phyloP scores from a whole-genome alignment of 345 rosid species.

The Gynandropsis gynandra region DNA sequence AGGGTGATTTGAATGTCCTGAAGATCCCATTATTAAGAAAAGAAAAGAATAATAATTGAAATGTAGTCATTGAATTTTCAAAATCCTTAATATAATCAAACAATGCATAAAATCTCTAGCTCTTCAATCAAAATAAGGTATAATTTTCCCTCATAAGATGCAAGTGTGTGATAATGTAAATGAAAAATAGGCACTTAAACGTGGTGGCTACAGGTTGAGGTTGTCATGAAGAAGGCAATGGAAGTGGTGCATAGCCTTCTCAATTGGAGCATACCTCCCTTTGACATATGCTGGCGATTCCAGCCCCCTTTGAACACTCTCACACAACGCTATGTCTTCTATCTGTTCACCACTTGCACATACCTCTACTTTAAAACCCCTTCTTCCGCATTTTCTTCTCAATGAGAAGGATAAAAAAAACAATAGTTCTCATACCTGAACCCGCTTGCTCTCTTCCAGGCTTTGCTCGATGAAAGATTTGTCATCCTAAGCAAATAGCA shows the following conservation, averaged over 20 bases:
- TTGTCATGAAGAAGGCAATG: slow-evolving; percentile 46
- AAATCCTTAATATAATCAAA: too few relatives aligned
- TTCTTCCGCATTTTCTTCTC: too few relatives aligned
- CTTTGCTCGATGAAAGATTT: slow-evolving; percentile 53
- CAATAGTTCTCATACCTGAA: slow-evolving; percentile 54
- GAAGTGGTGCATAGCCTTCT: slow-evolving; percentile 71
- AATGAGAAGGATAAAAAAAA: too few relatives aligned
- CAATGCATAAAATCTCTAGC: too few relatives aligned
- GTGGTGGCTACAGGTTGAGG: slow-evolving; percentile 22
- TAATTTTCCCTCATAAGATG: too few relatives aligned
- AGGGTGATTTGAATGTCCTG: too few relatives aligned
- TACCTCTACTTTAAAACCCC: slow-evolving; percentile 2
- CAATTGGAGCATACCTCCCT: slow-evolving; percentile 76
- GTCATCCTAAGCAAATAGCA: slow-evolving; percentile 42
- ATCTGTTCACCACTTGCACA: slow-evolving; percentile 53
- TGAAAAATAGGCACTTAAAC: neutral
- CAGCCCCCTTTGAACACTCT: slow-evolving; percentile 71
- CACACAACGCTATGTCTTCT: slow-evolving; percentile 66
- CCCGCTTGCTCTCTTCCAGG: slow-evolving; percentile 59
- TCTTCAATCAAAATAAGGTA: too few relatives aligned
- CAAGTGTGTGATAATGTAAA: too few relatives aligned
- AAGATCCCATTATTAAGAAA: too few relatives aligned
- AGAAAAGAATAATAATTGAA: too few relatives aligned
- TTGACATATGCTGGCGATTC: slow-evolving; percentile 57
- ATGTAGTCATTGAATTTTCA: too few relatives aligned